Conservation (phyloP, 164 flowering plant genomes). For the Vitis cinerea region DNA sequence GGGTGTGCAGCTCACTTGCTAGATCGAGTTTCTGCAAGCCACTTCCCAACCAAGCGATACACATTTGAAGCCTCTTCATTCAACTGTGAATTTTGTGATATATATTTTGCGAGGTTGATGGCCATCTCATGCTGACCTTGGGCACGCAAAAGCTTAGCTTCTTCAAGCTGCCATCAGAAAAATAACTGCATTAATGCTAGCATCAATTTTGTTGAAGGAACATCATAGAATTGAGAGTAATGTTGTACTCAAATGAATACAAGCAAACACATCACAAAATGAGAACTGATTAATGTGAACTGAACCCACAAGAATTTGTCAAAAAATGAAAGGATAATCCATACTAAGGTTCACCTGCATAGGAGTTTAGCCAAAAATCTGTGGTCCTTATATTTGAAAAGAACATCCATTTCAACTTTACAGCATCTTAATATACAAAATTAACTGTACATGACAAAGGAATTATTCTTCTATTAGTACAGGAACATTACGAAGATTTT, state of each 20-base stretch:
- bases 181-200: background rate
- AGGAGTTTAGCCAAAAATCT: background rate
- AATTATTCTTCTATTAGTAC: background rate
- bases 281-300: no score
- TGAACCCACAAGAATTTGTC: background rate
- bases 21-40: constrained; percentile 96
- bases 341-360: background rate
- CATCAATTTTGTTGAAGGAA: background rate
- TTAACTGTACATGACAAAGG: no score
- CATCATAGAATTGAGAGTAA: background rate
- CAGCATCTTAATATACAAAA: no score
- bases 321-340: background rate
- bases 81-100: constrained; percentile 50
- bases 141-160: constrained; percentile 89
- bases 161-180: constrained; percentile 69
- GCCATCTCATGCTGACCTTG: constrained; percentile 97
- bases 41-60: constrained; percentile 90
- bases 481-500: background rate
- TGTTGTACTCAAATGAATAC: background rate
- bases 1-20: constrained; percentile 64
- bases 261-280: background rate
- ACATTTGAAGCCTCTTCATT: constrained; percentile 70
- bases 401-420: no score
- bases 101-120: constrained; percentile 79
- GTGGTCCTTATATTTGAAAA: background rate